Conservation (phyloP, 2,329 filamentous ascomycete genomes). For the Calonectria hongkongensis region DNA sequence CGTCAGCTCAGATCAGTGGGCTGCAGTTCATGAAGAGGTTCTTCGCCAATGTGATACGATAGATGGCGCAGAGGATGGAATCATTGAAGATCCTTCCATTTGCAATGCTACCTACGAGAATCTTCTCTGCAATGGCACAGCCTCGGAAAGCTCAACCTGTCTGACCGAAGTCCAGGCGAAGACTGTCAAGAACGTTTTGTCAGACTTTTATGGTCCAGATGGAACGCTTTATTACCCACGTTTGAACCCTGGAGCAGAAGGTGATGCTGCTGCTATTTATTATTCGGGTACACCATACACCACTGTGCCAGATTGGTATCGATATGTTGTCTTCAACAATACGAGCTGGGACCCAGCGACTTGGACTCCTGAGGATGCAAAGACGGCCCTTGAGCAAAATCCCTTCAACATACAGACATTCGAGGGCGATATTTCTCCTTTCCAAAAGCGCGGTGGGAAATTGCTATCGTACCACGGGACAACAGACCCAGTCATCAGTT, state of each 20-base stretch:
- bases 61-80: constrained; percentile 13
- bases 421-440: constrained; percentile 62
- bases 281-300: constrained; percentile 35
- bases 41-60: constrained; percentile 17
- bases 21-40: constrained; percentile 9
- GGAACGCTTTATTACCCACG: constrained; percentile 64
- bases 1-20: constrained; percentile 7
- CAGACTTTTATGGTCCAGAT: constrained; percentile 52
- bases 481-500: constrained; percentile 45
- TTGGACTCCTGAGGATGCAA: constrained; percentile 52
- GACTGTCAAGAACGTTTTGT: constrained; percentile 53
- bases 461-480: constrained; percentile 68
- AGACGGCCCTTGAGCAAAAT: constrained; percentile 55
- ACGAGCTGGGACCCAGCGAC: constrained; percentile 53
- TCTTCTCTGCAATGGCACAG: constrained; percentile 18
- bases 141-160: background rate
- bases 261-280: constrained; percentile 52
- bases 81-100: constrained; percentile 9
- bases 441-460: constrained; percentile 64
- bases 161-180: constrained; percentile 12
- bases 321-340: constrained; percentile 64
- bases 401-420: constrained; percentile 66
- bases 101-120: constrained; percentile 4
- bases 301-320: constrained; percentile 55
- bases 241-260: constrained; percentile 67